Conservation (phyloP, 306 rosid species). For the Carpinus viminea region DNA sequence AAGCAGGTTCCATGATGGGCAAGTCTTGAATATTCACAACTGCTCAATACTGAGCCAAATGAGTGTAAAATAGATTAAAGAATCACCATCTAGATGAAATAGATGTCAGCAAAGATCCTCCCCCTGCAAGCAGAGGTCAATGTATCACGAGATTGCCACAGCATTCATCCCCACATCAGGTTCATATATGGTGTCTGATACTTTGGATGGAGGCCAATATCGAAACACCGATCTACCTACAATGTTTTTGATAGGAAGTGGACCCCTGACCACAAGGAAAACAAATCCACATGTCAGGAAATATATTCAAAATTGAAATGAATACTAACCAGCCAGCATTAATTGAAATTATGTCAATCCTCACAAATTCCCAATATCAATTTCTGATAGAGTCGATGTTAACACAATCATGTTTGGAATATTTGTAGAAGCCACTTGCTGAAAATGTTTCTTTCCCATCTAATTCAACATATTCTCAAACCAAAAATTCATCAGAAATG, state of each 20-base stretch:
- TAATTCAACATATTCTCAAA: conserved; percentile 17
- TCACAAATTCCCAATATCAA: background rate
- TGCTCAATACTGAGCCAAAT: conserved; percentile 34
- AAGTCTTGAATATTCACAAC: conserved; percentile 28
- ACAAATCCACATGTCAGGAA: conserved; percentile 22
- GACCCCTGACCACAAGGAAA: conserved; percentile 71
- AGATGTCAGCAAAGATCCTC: conserved; percentile 29
- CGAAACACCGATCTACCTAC: conserved; percentile 88
- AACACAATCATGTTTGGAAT: conserved; percentile 32
- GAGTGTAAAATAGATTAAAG: conserved; percentile 19
- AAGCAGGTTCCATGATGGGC: conserved; percentile 24
- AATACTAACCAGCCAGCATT: background rate
- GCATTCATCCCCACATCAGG: conserved; percentile 34
- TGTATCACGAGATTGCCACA: conserved; percentile 60
- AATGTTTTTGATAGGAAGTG: conserved; percentile 84
- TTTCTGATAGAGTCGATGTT: conserved; percentile 14
- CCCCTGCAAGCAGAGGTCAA: conserved; percentile 25
- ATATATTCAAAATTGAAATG: background rate
- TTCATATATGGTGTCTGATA: conserved; percentile 39
- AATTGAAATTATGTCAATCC: background rate
- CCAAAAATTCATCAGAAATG: conserved; percentile 28
- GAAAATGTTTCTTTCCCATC: conserved; percentile 21
- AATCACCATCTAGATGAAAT: conserved; percentile 27
- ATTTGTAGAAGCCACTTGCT: conserved; percentile 23
- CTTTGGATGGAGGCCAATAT: conserved; percentile 94